Percentiles rank a stretch among this genome's conserved stretches.
Conservation (phyloP, 352 stramenopile species). For the Globisporangium ultimum region DNA sequence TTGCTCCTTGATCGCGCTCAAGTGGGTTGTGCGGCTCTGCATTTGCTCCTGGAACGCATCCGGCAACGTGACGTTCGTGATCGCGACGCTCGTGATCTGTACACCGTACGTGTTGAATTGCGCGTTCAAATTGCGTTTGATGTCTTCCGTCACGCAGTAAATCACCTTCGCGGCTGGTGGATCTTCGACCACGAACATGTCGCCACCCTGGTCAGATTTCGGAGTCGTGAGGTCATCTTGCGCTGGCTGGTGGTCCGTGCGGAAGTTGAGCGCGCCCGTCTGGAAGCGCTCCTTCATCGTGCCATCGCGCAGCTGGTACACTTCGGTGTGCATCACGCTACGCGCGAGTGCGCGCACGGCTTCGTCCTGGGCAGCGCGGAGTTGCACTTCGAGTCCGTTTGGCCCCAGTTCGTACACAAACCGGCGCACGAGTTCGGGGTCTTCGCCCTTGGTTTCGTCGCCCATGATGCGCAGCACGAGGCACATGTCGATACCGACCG, state of each 20-base stretch:
- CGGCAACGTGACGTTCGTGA: constrained; percentile 27
- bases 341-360: constrained; percentile 73
- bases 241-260: background rate
- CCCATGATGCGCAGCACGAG: constrained; percentile 90
- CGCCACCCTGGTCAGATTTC: constrained; percentile 8
- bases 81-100: constrained; percentile 19
- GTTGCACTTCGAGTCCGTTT: constrained; percentile 82
- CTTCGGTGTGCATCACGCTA: constrained; percentile 85
- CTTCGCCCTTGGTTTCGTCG: constrained; percentile 74
- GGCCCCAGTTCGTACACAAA: constrained; percentile 89
- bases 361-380: constrained; percentile 80
- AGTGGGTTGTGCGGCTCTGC: constrained; percentile 59
- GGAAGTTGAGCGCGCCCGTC: constrained; percentile 32
- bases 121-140: constrained; percentile 64
- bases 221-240: constrained; percentile 18
- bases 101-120: constrained; percentile 65
- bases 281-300: constrained; percentile 66
- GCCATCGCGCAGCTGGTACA: constrained; percentile 77
- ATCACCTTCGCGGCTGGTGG: constrained; percentile 18
- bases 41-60: constrained; percentile 64
- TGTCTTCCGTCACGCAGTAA: constrained; percentile 59
- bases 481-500: constrained; percentile 83
- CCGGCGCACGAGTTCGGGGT: constrained; percentile 76
- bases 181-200: background rate
- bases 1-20: constrained; percentile 68